Evolutionary conservation across 345 rosid genomes (phyloP).

Genomic region (Lepidium sativum): DNA sequence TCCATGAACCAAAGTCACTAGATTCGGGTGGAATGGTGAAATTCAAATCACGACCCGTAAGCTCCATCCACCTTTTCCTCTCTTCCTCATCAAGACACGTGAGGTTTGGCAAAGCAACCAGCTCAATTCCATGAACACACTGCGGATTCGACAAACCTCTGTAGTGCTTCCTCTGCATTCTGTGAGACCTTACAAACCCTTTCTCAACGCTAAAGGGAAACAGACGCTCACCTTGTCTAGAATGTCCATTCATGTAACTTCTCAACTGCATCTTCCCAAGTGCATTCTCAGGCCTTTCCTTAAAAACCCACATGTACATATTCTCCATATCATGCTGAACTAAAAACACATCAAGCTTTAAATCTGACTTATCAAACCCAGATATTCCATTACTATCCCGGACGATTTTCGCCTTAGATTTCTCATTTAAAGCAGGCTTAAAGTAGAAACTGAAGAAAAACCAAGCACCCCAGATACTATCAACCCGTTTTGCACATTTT

Average conservation of each 20-base stretch:
- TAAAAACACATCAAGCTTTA: slow-evolving; percentile 76
- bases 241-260: slow-evolving; percentile 98
- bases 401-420: slow-evolving; percentile 64
- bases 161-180: slow-evolving; percentile 97
- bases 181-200: slow-evolving; percentile 91
- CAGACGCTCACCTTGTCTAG: slow-evolving; percentile 87
- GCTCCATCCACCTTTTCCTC: slow-evolving; percentile 81
- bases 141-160: slow-evolving; percentile 96
- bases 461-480: slow-evolving; percentile 99
- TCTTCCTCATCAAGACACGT: slow-evolving; percentile 76
- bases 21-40: slow-evolving; percentile 75
- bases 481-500: slow-evolving; percentile 74
- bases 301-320: slow-evolving; percentile 99
- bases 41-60: slow-evolving; percentile 81
- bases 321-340: slow-evolving; percentile 99
- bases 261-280: slow-evolving; percentile 97
- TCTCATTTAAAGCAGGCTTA: slow-evolving; percentile 79
- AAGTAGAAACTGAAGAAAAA: slow-evolving; percentile 92
- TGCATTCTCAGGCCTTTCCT: slow-evolving; percentile 95
- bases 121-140: slow-evolving; percentile 87
- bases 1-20: slow-evolving; percentile 89
- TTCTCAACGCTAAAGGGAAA: slow-evolving; percentile 90
- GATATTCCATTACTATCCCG: slow-evolving; percentile 70
- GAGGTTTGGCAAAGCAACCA: slow-evolving; percentile 70
- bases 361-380: slow-evolving; percentile 80